phyloP scores from a whole-genome alignment of 2,329 filamentous ascomycete species.

The Ascochyta koolunga region DNA sequence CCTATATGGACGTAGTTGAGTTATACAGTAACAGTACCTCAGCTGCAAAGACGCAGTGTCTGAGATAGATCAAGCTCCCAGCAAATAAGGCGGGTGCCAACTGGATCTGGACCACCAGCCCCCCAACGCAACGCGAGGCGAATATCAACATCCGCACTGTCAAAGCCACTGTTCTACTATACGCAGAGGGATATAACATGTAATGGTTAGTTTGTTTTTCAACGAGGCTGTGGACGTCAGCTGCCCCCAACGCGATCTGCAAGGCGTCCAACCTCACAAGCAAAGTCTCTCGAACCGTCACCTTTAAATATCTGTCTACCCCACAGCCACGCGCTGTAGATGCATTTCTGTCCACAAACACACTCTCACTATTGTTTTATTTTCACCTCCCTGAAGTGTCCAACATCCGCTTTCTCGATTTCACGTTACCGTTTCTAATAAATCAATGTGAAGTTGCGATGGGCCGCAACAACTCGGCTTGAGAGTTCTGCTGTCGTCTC shows the following conservation, averaged over 20 bases:
- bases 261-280: conserved; percentile 20
- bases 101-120: not conserved
- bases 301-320: not conserved
- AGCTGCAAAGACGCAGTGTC: not conserved
- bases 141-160: not conserved
- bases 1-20: not conserved
- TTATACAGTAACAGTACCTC: not conserved
- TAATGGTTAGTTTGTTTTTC: not conserved
- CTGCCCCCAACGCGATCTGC: conserved; percentile 5
- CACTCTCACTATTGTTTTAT: not conserved
- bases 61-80: not conserved
- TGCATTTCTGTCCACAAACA: not conserved
- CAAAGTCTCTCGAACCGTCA: not conserved
- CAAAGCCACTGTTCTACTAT: conserved; percentile 1
- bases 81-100: no score
- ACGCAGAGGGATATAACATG: not conserved
- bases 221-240: conserved; percentile 8
- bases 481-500: not conserved
- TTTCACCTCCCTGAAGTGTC: not conserved
- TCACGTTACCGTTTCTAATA: not conserved
- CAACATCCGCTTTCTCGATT: not conserved
- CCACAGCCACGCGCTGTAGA: conserved; percentile 1
- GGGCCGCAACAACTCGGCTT: not conserved
- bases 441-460: not conserved
- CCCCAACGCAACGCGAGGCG: conserved; percentile 2